A percentile compares a stretch with the other conserved stretches of the same genome.
These are phyloP conservation scores for Paracorniculantispora psalliotae DNA, from an alignment of 2,329 filamentous ascomycete species.

Conservation along the genomic window DNA sequence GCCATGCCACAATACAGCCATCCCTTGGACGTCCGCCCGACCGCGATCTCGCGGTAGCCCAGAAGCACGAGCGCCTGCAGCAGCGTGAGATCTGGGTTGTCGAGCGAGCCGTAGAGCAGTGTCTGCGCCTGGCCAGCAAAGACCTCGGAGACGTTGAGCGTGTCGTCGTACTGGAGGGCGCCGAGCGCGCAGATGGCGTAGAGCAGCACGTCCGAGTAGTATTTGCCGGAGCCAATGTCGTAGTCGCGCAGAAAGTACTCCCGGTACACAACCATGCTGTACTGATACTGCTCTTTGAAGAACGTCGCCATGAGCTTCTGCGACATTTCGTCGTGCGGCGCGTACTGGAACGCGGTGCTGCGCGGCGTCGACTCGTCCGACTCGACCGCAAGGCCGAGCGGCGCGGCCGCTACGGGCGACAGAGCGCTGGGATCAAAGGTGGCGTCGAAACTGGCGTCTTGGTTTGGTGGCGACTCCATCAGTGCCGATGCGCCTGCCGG, in stretches of 20 bases:
- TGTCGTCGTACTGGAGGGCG: constrained; percentile 40
- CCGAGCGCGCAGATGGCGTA: constrained; percentile 46
- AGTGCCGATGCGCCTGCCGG: constrained; percentile 15
- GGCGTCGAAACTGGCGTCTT: constrained; percentile 8
- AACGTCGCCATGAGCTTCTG: constrained; percentile 43
- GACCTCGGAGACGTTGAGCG: constrained; percentile 33
- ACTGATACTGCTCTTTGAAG: constrained; percentile 44
- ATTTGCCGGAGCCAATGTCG: constrained; percentile 39
- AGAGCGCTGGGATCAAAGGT: constrained; percentile 9
- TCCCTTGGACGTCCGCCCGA: constrained; percentile 43
- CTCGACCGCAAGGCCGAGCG: neutral
- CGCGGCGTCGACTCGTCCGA: constrained; percentile 17
- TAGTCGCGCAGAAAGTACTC: constrained; percentile 48
- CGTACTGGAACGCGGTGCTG: constrained; percentile 28
- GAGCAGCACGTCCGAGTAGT: constrained; percentile 46
- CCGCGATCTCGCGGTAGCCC: constrained; percentile 43
- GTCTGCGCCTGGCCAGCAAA: constrained; percentile 41
- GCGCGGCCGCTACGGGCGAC: constrained; percentile 11
- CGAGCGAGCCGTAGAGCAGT: constrained; percentile 40
- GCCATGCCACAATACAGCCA: constrained; percentile 50
- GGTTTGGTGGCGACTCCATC: constrained; percentile 13
- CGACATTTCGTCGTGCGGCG: constrained; percentile 40
- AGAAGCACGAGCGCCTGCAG: constrained; percentile 41
- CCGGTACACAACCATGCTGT: constrained; percentile 46
- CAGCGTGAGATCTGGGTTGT: constrained; percentile 42